Evolutionary conservation across 1,139 yeast species (phyloP), one percentile per base, ranked within the genome.

Genomic region (Diutina neorugosa): DNA sequence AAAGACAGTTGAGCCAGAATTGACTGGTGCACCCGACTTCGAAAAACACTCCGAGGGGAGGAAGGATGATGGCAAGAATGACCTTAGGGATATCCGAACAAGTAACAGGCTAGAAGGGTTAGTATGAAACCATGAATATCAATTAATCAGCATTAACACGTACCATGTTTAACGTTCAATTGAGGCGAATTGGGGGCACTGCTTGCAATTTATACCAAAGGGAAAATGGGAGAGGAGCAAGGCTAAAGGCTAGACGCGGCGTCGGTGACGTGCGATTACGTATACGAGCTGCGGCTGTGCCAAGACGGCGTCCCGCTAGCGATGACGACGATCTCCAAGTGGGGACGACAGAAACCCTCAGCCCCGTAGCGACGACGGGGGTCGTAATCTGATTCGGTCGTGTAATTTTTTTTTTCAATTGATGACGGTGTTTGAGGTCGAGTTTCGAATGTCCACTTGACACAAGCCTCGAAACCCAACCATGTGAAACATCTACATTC

Each of bases 11-110:
- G 63, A 85, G 71, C 55, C 82, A 69, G 53, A 85, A 69, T 41
- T 84, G 72, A 18, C 70, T 63, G 21, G 76, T 68, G 64, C 86
- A 80, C 43, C 91, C 93, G 59, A 75, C 71, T 69, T 84, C 89
- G 58, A 83, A 65, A 68, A 83, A 82, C 18, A 85, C 93, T 57
- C 90, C 91, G 57, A 85, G 68, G 54, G 91, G 91, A 16, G 52
- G 52, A 34, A 50, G 46, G 21, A 50, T 23, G 46, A 50, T 50
- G 16, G 52, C 52, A 20, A 41, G 52, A 16, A 46, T 46, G 20
- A 46, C 27, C 40, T 46, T 46, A 14, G 50, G 50, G 23, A 46
- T 46, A 16, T 46, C 50, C 9, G 50, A 46, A 27, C 50, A 46
- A n/a, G 50, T 46, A 25, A 46, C 20, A n/a, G 50, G 37, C 50